These are phyloP conservation scores for Fusarium agapanthi DNA, from an alignment of 2,329 filamentous ascomycete genomes.

Conservation along the genomic window DNA sequence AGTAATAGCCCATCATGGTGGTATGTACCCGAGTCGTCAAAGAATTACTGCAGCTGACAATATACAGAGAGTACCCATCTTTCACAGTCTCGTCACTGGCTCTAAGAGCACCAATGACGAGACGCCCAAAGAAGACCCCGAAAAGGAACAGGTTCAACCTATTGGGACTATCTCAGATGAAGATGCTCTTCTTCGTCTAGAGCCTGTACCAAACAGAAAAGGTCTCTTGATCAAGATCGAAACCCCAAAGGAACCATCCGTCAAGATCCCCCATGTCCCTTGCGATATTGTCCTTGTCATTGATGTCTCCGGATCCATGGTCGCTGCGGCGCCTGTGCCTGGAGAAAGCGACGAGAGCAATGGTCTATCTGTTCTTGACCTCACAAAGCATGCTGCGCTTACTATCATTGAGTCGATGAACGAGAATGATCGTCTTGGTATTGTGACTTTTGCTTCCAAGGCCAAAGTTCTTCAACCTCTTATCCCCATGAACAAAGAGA, in stretches of 20 bases:
- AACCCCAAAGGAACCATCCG: slow-evolving; percentile 51
- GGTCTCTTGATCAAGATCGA: slow-evolving; percentile 58
- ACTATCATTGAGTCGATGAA: slow-evolving; percentile 67
- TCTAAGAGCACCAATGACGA: neutral
- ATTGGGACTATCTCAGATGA: neutral
- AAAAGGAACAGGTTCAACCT: neutral
- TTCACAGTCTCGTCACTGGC: neutral
- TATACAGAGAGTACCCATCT: slow-evolving; percentile 31
- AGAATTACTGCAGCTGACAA: neutral
- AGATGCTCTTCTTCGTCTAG: slow-evolving; percentile 46
- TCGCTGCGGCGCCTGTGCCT: slow-evolving; percentile 55
- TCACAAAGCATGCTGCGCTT: slow-evolving; percentile 67
- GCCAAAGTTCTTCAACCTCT: slow-evolving; percentile 57
- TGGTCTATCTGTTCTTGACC: slow-evolving; percentile 64
- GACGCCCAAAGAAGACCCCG: neutral
- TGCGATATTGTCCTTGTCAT: slow-evolving; percentile 71
- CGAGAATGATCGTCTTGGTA: slow-evolving; percentile 63
- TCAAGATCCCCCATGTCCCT: slow-evolving; percentile 52
- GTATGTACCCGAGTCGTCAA: neutral
- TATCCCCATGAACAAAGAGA: slow-evolving; percentile 54
- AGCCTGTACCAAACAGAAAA: slow-evolving; percentile 50
- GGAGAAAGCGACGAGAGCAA: slow-evolving; percentile 56
- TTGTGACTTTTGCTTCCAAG: slow-evolving; percentile 61
- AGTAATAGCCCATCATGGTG: slow-evolving; percentile 22
- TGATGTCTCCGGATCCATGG: slow-evolving; percentile 69